Evolutionary conservation across 495 filamentous ascomycete species (phyloP).

Genomic region (Aspergillus cavernicola): DNA sequence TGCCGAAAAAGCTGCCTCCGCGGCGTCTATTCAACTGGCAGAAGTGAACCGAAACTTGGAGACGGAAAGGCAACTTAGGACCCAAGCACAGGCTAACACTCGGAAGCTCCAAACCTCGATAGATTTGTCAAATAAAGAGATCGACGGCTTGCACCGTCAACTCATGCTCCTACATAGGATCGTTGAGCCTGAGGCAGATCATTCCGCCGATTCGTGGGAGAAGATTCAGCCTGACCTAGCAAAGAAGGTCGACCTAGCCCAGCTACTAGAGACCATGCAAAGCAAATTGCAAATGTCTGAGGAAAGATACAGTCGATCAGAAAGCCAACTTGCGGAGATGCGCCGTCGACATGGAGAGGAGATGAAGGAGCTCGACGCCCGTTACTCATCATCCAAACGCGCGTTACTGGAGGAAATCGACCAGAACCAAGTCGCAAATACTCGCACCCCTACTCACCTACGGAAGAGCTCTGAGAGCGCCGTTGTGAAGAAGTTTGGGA

Average conservation of each 20-base stretch:
- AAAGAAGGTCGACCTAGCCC: constrained; percentile 75
- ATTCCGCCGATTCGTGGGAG: constrained; percentile 59
- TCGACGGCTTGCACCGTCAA: constrained; percentile 73
- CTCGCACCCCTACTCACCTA: constrained; percentile 71
- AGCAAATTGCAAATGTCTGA: constrained; percentile 79
- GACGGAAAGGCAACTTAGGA: constrained; percentile 80
- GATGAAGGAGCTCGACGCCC: constrained; percentile 66
- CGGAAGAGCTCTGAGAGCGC: constrained; percentile 66
- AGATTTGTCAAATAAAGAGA: constrained; percentile 72
- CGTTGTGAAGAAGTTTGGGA: constrained; percentile 62
- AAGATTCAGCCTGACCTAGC: constrained; percentile 54
- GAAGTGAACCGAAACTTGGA: constrained; percentile 88
- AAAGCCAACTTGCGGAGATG: constrained; percentile 77
- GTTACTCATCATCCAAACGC: constrained; percentile 67
- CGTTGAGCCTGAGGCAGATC: constrained; percentile 71
- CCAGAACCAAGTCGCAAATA: constrained; percentile 72
- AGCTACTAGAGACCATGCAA: constrained; percentile 83
- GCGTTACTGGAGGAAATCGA: constrained; percentile 82
- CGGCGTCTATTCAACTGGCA: constrained; percentile 74
- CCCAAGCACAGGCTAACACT: constrained; percentile 81
- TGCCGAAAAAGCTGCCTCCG: constrained; percentile 88
- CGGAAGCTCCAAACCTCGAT: constrained; percentile 74
- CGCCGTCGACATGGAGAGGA: constrained; percentile 69
- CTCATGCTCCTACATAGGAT: constrained; percentile 78
- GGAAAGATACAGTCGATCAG: constrained; percentile 79